A percentile compares a stretch with the other conserved stretches of the same genome.
These are phyloP conservation scores for Ceratobasidium sp. DNA, from an alignment of 1,284 basidiomycete species.

Conservation along the genomic window DNA sequence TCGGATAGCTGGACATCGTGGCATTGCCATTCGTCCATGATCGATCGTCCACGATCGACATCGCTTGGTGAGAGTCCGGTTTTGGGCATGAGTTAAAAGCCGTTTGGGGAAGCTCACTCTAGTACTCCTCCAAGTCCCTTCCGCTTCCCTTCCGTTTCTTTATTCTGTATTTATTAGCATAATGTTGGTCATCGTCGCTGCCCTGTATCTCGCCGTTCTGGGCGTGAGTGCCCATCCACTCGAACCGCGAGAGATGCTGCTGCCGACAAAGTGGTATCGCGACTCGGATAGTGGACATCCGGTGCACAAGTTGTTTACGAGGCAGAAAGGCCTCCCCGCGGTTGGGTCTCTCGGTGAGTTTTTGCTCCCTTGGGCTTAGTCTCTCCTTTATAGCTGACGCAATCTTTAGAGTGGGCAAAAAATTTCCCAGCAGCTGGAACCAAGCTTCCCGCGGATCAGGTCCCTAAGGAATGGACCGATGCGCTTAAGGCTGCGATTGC, in stretches of 20 bases:
- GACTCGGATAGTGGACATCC: constrained; percentile 55
- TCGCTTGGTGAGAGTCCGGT: too few relatives aligned
- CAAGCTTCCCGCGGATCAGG: constrained; percentile 58
- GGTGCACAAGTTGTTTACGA: constrained; percentile 64
- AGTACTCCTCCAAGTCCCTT: too few relatives aligned
- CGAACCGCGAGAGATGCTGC: constrained; percentile 18
- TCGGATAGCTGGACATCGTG: too few relatives aligned
- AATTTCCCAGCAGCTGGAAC: constrained; percentile 55
- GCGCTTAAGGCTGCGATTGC: constrained; percentile 70
- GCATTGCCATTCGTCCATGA: too few relatives aligned
- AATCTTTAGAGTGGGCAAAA: constrained; percentile 34
- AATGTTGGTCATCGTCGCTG: constrained; percentile 47
- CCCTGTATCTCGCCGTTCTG: constrained; percentile 53
- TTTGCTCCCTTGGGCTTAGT: too few relatives aligned
- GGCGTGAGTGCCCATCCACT: constrained; percentile 49
- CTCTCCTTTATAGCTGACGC: background rate
- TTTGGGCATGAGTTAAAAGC: too few relatives aligned
- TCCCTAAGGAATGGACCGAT: constrained; percentile 71
- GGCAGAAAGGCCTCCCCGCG: constrained; percentile 56
- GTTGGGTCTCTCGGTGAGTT: constrained; percentile 68
- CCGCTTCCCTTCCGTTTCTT: too few relatives aligned
- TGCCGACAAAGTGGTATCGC: constrained; percentile 63
- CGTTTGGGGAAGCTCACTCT: too few relatives aligned
- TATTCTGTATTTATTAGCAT: too few relatives aligned
- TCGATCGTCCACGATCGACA: too few relatives aligned